phyloP scores from a whole-genome alignment of 108 stramenopile genomes.

The Fragilaria radians region DNA sequence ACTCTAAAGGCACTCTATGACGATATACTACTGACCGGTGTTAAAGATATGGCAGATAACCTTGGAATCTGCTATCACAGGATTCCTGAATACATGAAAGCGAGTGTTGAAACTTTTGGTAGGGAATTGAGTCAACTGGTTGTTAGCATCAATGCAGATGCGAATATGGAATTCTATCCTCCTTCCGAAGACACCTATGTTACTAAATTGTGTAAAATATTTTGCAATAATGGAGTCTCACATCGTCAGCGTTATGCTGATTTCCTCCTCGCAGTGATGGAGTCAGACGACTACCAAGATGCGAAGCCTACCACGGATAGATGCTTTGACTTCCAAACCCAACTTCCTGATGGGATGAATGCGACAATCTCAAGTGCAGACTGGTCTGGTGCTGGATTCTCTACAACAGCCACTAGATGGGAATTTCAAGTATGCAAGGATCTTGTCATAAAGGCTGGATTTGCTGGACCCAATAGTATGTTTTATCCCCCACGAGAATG shows the following conservation, averaged over 20 bases:
- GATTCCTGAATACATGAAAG: slow-evolving; percentile 44
- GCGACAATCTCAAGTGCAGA: slow-evolving; percentile 53
- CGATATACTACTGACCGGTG: slow-evolving; percentile 9
- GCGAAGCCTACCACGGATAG: not conserved
- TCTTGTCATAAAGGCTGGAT: slow-evolving; percentile 25
- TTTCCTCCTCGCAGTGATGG: slow-evolving; percentile 1
- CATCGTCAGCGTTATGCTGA: not conserved
- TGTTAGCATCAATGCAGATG: slow-evolving; percentile 50
- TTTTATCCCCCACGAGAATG: slow-evolving; percentile 70
- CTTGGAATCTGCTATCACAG: slow-evolving; percentile 37
- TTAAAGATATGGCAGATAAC: slow-evolving; percentile 12
- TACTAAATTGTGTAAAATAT: slow-evolving; percentile 45
- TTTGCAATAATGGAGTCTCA: slow-evolving; percentile 19
- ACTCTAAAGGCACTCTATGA: slow-evolving; percentile 27
- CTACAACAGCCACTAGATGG: slow-evolving; percentile 51
- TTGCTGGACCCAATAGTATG: slow-evolving; percentile 46
- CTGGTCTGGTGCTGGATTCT: slow-evolving; percentile 60
- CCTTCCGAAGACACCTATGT: slow-evolving; percentile 42
- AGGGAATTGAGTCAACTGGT: slow-evolving; percentile 51
- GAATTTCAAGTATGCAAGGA: slow-evolving; percentile 44
- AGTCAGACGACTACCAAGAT: not conserved
- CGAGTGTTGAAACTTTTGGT: slow-evolving; percentile 20
- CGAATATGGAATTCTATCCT: slow-evolving; percentile 72
- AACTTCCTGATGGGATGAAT: slow-evolving; percentile 47
- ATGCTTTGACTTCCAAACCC: slow-evolving; percentile 4